A percentile compares a stretch with the other conserved stretches of the same genome.
Conservation (phyloP, 1,139 yeast genomes). For the Martiniozyma asiatica region DNA sequence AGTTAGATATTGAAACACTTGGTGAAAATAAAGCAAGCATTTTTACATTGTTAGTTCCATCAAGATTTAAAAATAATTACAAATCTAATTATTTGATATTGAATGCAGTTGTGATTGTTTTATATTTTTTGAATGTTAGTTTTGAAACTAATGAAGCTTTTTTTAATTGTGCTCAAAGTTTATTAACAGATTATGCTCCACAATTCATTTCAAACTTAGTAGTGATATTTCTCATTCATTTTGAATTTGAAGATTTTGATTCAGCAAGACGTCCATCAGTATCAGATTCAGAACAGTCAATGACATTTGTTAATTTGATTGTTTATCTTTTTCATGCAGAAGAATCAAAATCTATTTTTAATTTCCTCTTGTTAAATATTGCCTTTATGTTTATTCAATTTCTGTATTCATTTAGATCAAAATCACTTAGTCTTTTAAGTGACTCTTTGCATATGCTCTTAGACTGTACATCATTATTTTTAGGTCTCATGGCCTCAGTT, state of each 20-base stretch:
- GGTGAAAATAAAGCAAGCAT: conserved; percentile 5
- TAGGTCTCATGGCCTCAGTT: conserved; percentile 81
- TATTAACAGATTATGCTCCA: conserved; percentile 7
- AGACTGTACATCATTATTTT: conserved; percentile 80
- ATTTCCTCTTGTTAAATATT: conserved; percentile 72
- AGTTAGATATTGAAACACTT: conserved; percentile 13
- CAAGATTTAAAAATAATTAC: conserved; percentile 15
- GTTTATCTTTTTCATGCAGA: conserved; percentile 41
- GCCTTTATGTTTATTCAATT: conserved; percentile 92
- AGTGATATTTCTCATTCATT: conserved; percentile 7
- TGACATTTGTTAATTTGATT: conserved; percentile 15
- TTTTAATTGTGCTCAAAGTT: not conserved
- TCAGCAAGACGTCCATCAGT: no score
- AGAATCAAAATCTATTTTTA: conserved; percentile 83
- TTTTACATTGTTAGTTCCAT: conserved; percentile 13
- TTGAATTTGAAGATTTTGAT: no score
- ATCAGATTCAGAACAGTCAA: no score
- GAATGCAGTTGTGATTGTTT: conserved; percentile 14
- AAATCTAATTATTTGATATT: conserved; percentile 16
- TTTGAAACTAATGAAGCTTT: conserved; percentile 1
- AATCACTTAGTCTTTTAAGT: conserved; percentile 79
- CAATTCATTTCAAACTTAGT: conserved; percentile 10
- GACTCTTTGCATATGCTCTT: conserved; percentile 95
- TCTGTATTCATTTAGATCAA: conserved; percentile 82
- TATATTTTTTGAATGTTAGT: conserved; percentile 13